Base-by-base conservation (phyloP, 352 stramenopile genomes). In the Thraustochytrium striatum region DNA sequence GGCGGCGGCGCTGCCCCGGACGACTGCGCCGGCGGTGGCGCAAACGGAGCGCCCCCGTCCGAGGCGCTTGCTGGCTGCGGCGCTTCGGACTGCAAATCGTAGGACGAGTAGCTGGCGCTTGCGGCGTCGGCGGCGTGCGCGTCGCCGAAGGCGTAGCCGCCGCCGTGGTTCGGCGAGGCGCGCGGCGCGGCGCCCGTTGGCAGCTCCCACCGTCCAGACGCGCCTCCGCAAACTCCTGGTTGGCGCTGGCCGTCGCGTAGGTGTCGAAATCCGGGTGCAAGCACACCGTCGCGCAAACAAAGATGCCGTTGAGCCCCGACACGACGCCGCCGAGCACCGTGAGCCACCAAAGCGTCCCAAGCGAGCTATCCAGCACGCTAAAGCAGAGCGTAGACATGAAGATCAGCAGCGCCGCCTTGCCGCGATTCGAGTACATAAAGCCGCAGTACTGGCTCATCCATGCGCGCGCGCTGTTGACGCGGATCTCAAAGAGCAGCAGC, bases 391-490 rank as follows among this genome's bases (percentile, higher is more conserved):
- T 75, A 0, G 65, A 39, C 16, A 75, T 21, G 32, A 75, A 75
- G 13, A 75, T 30, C n/a, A 75, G 65, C 11, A 75, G 50, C 13
- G 65, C 41, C 5, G 65, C 65, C 50, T 75, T 75, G 65, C 65
- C 65, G 39, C 65, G 65, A 25, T 75, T 75, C 43, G 65, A 75
- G 65, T 75, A 75, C 65, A 75, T 75, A 38, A 75, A 75, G 25
- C 65, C 65, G 52, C 39, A 75, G 65, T 75, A 61, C 9, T 38
- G 19, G 16, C 21, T 19, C 13, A 75, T 75, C 16, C 28, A 75
- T 25, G 16, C 47, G 7, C 52, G 25, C 21, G 65, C 65, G 52
- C 65, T 75, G n/a, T 43, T 75, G 35, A 38, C 32, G 7, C 65
- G 39, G 19, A 75, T 21, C 36, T 75, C 65, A 25, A 75, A 75